Base-by-base conservation (phyloP, 352 stramenopile genomes). In the Blastocystis sp. region DNA sequence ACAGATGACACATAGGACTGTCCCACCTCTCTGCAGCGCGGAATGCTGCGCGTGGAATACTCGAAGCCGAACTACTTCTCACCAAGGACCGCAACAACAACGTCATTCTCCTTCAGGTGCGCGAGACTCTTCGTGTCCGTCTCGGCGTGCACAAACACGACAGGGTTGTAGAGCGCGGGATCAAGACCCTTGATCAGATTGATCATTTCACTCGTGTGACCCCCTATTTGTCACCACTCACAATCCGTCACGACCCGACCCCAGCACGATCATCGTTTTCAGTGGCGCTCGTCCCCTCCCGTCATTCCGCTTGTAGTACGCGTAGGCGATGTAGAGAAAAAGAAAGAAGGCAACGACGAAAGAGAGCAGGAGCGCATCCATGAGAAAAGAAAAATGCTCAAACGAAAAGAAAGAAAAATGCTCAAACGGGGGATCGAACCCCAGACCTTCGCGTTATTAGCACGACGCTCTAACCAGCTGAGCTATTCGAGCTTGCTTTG, bases 191-290 rank as follows among this genome's bases (percentile, higher is more conserved):
- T 94, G 77, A 97, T 94, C 80, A 98, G 93, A 90, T 95, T 95
- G 31, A 98, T 92, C 93, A 98, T 96, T 93, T 98, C 96, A 31
- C 95, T 98, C 37, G 95, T 98, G 91, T 98, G 96, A 55, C 96
- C 96, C 31, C 93, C 93, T 39, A 79, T 45, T 3, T 16, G 9
- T 16, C 26, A 39, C 19, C n/a, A 78, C 21, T 41, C 2, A 29
- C 59, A 2, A 62, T 1, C 4, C 24, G 9, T 39, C 21, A 91
- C 92, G 21, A 93, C 93, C 79, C 3, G 63, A 80, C 13, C 79
- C 79, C 16, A 89, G 26, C 50, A 89, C 79, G 13, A 89, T 41
- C 79, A 89, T 89, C 21, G 67, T 80, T 51, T 89, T 89, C 2
- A 33, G 59, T 3, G 63, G 79, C n/a, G 19, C 37, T 35, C n/a